Percentiles rank a stretch among this genome's conserved stretches.
These are phyloP conservation scores for Nemania abortiva DNA, from an alignment of 2,329 filamentous ascomycete species.

Conservation along the genomic window DNA sequence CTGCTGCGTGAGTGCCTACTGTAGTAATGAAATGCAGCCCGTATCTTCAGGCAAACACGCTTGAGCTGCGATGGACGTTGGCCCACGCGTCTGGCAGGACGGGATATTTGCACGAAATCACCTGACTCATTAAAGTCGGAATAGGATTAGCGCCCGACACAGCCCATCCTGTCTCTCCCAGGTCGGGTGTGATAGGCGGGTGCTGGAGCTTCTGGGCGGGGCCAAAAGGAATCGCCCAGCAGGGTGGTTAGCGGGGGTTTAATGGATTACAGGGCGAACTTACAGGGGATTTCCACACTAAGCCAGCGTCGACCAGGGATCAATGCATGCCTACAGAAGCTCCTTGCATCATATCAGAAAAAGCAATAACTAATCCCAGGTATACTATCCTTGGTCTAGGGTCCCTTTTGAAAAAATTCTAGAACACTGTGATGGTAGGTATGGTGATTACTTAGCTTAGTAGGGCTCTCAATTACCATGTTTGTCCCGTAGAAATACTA, in stretches of 20 bases:
- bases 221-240: slow-evolving; percentile 40
- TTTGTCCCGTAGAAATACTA: neutral
- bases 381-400: neutral
- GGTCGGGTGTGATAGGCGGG: slow-evolving; percentile 39
- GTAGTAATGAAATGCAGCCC: slow-evolving; percentile 33
- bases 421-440: neutral
- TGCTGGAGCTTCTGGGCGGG: slow-evolving; percentile 15
- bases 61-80: slow-evolving; percentile 47
- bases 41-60: slow-evolving; percentile 50
- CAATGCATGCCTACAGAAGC: slow-evolving; percentile 32
- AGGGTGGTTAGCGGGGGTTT: slow-evolving; percentile 40
- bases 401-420: neutral
- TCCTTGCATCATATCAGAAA: slow-evolving; percentile 17
- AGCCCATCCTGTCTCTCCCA: slow-evolving; percentile 31
- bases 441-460: neutral
- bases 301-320: slow-evolving; percentile 37
- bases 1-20: slow-evolving; percentile 36
- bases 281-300: slow-evolving; percentile 37
- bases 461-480: neutral
- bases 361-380: slow-evolving; percentile 17
- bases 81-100: slow-evolving; percentile 47
- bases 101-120: slow-evolving; percentile 47
- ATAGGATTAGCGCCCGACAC: slow-evolving; percentile 40
- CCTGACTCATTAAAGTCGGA: slow-evolving; percentile 45
- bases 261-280: slow-evolving; percentile 39